phyloP scores from a whole-genome alignment of 2,329 filamentous ascomycete genomes.

The Alternaria sp. region DNA sequence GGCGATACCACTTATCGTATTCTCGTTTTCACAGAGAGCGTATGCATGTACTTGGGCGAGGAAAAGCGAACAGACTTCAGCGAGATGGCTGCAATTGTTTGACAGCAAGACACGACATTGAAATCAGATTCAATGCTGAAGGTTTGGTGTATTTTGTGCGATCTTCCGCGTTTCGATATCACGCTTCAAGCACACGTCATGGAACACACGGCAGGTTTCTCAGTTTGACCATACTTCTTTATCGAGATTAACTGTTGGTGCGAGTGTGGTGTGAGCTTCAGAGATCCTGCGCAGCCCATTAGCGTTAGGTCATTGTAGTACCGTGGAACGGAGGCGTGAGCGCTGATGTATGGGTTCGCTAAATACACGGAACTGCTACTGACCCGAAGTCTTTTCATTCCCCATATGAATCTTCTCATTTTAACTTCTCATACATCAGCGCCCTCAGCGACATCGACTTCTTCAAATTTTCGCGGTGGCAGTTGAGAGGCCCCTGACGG shows the following conservation, averaged over 20 bases:
- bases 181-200: no score
- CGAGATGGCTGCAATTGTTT: background rate
- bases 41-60: background rate
- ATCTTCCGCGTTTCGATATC: background rate
- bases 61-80: background rate
- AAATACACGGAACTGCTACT: background rate
- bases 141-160: background rate
- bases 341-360: background rate
- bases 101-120: fast-evolving
- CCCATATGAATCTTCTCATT: background rate
- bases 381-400: background rate
- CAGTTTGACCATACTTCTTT: background rate
- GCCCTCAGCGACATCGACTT: background rate
- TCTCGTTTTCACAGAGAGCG: no score
- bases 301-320: background rate
- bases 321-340: background rate
- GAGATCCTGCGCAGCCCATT: background rate
- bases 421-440: background rate
- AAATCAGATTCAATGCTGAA: background rate
- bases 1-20: no score
- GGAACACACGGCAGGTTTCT: background rate
- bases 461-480: background rate
- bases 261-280: background rate
- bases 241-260: fast-evolving
- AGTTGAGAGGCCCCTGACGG: background rate